Evolutionary conservation across 164 flowering plant genomes (phyloP), one percentile per base, ranked within the genome.

Genomic region (Litsea cubeba): DNA sequence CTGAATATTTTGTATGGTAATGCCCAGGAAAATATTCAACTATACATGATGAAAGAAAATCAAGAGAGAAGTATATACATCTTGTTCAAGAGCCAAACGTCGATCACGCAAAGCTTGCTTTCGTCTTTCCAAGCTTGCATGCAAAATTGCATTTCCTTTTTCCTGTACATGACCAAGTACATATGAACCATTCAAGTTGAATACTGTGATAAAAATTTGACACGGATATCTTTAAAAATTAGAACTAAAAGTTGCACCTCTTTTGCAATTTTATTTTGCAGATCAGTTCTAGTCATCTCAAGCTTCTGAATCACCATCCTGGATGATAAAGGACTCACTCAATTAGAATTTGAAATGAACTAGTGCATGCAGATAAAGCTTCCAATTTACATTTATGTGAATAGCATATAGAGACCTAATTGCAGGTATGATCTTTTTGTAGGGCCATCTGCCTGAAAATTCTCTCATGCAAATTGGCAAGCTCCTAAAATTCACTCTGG

Each of bases 1-100:
- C 1, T 40, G n/a, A 15, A 54, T 54, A 20, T 54, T 67, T 50
- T 73, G 57, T 28, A 63, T 30, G 46, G 32, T 17, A 28, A 63
- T 26, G 66, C 69, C 2, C 12, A 35, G 26, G 46, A 70, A 68
- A 62, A 28, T 63, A 65, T 23, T 30, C 65, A 64, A 50, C 18
- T 26, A 26, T 50, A 69, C 46, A n/a, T 20, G 25, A 35, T 71
- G 20, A 67, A 62, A 76, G 17, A 25, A 11, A 4, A 5, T 58
- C 50, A 49, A 46, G 46, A 12, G 25, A 70, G 50, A 71, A 49
- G 15, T 62, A 49, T 72, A 40, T 92, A 93, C 99, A 75, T 93
- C 98, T 84, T 85, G 83, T 83, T 93, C 94, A 57, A 96, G 97
- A 72, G 89, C 88, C 74, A 82, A 76, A 73, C 97, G 98, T 28